Evolutionary conservation across 768 basidiomycete genomes (phyloP).

Genomic region (Clathrus columnatus): DNA sequence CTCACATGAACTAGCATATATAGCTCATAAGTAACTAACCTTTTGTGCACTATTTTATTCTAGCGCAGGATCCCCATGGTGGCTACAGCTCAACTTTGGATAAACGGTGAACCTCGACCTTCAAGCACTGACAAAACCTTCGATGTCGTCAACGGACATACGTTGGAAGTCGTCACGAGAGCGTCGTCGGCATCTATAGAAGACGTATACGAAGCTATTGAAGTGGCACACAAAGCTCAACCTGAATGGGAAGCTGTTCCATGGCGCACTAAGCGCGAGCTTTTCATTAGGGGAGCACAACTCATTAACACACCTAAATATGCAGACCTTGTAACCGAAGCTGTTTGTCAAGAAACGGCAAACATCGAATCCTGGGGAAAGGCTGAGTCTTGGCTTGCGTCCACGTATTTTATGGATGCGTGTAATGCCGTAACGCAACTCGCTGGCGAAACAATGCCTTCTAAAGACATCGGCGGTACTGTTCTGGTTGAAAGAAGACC

Average conservation of each 20-base stretch:
- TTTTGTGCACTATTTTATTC: too few species aligned
- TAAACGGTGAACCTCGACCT: slow-evolving; percentile 30
- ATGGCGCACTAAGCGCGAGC: slow-evolving; percentile 29
- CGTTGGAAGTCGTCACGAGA: slow-evolving; percentile 33
- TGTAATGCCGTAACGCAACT: slow-evolving; percentile 30
- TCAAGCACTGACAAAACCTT: slow-evolving; percentile 33
- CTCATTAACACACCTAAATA: slow-evolving; percentile 34
- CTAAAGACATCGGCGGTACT: slow-evolving; percentile 34
- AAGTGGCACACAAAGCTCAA: slow-evolving; percentile 37
- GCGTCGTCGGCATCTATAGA: slow-evolving; percentile 35
- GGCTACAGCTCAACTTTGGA: slow-evolving; percentile 13
- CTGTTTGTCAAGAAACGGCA: slow-evolving; percentile 32
- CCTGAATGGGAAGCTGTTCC: slow-evolving; percentile 35
- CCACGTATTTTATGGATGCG: slow-evolving; percentile 22
- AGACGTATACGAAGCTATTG: slow-evolving; percentile 25
- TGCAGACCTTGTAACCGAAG: slow-evolving; percentile 24
- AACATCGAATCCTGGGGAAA: slow-evolving; percentile 18
- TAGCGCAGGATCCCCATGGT: too few species aligned
- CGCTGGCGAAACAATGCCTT: slow-evolving; percentile 36
- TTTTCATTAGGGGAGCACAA: slow-evolving; percentile 41
- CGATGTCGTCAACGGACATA: slow-evolving; percentile 37
- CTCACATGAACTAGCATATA: too few species aligned
- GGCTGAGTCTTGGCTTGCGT: slow-evolving; percentile 21
- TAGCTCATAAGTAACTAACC: too few species aligned
- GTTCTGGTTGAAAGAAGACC: slow-evolving; percentile 38